phyloP scores from a whole-genome alignment of 805 yeast species.

The Kodamaea fukazawae region DNA sequence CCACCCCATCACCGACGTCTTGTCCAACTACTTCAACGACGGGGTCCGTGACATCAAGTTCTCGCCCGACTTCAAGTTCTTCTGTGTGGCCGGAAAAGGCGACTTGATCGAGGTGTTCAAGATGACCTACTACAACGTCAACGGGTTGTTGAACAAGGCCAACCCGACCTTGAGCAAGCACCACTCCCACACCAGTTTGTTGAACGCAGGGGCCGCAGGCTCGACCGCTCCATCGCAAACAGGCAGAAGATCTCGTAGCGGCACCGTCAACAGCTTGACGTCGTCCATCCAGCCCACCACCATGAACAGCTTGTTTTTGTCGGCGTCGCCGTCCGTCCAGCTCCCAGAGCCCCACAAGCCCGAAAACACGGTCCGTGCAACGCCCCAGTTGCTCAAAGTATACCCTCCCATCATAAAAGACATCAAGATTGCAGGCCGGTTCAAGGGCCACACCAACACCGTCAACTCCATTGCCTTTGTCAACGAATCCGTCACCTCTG shows the following conservation, averaged over 20 bases:
- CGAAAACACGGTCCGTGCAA: neutral
- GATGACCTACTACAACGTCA: slow-evolving; percentile 40
- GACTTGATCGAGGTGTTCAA: slow-evolving; percentile 44
- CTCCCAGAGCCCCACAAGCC: neutral
- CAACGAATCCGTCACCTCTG: slow-evolving; percentile 4
- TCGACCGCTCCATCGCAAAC: neutral
- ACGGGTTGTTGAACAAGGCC: slow-evolving; percentile 25
- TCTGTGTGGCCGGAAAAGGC: slow-evolving; percentile 53
- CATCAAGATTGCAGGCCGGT: slow-evolving; percentile 33
- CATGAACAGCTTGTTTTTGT: slow-evolving; percentile 6
- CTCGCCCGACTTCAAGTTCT: slow-evolving; percentile 48
- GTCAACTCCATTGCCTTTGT: slow-evolving; percentile 30
- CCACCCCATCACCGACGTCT: slow-evolving; percentile 41
- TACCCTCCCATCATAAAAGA: slow-evolving; percentile 39
- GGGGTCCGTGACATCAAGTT: slow-evolving; percentile 53
- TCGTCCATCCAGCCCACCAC: slow-evolving; percentile 8
- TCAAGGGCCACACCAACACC: slow-evolving; percentile 41
- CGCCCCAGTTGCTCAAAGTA: slow-evolving; percentile 1
- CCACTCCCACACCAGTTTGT: slow-evolving; percentile 9
- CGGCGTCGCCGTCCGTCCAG: neutral
- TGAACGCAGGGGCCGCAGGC: slow-evolving; percentile 5
- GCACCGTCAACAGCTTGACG: slow-evolving; percentile 31
- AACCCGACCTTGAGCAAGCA: slow-evolving; percentile 6
- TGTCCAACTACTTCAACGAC: slow-evolving; percentile 62
- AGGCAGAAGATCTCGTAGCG: slow-evolving; percentile 39